Conservation (phyloP, 495 filamentous ascomycete genomes). For the Hypomontagnella submonticulosa region DNA sequence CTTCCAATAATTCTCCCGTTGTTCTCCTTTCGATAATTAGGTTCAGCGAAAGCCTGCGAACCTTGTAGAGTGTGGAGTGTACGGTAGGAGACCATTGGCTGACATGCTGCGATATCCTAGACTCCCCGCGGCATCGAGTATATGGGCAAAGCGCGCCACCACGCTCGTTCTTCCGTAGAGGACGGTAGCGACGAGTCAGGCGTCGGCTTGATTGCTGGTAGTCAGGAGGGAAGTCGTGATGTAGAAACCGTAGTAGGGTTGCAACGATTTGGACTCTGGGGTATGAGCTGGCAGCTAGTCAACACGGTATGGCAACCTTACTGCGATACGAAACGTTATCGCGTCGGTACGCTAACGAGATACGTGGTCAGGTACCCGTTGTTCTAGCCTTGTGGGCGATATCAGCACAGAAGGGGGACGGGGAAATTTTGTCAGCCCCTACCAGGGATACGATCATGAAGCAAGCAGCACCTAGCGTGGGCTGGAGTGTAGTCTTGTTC, state of each 20-base stretch:
- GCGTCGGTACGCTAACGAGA: constrained; percentile 5
- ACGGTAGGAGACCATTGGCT: no score
- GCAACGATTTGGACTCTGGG: constrained; percentile 58
- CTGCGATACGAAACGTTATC: background rate
- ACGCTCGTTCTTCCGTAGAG: background rate
- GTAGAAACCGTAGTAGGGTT: constrained; percentile 49
- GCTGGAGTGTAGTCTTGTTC: constrained; percentile 52
- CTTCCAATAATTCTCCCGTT: no score
- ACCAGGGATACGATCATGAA: constrained; percentile 10
- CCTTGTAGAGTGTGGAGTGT: no score
- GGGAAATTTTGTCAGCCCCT: constrained; percentile 1
- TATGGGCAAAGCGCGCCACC: constrained; percentile 41
- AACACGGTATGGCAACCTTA: constrained; percentile 48
- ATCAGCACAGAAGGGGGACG: constrained; percentile 34
- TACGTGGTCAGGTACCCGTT: constrained; percentile 50
- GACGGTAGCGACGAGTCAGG: constrained; percentile 38
- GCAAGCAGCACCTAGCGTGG: constrained; percentile 26
- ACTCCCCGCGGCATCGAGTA: constrained; percentile 54
- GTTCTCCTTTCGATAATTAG: no score
- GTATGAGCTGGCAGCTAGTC: constrained; percentile 52
- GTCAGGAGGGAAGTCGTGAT: constrained; percentile 33
- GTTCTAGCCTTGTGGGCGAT: constrained; percentile 50
- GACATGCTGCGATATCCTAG: no score
- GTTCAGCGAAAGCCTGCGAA: no score
- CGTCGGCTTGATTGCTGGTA: constrained; percentile 35